Conservation (phyloP, 1,284 basidiomycete genomes). For the Phylloboletellus chloephorus region DNA sequence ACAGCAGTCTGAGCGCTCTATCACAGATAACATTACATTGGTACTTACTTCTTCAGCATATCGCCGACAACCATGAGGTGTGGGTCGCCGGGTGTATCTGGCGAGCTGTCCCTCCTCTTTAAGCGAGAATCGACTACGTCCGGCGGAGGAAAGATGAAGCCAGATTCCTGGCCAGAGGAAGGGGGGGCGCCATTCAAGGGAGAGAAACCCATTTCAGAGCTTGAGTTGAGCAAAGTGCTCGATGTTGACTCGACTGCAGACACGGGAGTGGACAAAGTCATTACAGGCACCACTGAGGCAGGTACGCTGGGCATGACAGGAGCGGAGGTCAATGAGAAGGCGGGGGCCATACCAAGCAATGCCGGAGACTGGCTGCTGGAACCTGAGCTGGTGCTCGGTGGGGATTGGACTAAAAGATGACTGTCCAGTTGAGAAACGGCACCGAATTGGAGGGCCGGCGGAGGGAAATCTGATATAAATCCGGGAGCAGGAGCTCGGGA, state of each 20-base stretch:
- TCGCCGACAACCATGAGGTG: constrained; percentile 32
- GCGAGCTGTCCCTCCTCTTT: constrained; percentile 17
- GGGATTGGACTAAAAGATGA: constrained; percentile 33
- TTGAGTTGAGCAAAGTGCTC: constrained; percentile 16
- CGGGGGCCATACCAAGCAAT: constrained; percentile 29
- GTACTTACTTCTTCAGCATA: constrained; percentile 31
- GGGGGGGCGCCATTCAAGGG: constrained; percentile 13
- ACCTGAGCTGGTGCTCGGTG: constrained; percentile 39
- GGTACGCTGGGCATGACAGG: constrained; percentile 24
- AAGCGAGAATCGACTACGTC: constrained; percentile 21
- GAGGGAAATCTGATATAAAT: constrained; percentile 38
- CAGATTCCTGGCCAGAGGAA: constrained; percentile 16
- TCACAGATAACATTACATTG: not conserved
- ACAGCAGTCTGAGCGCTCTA: constrained; percentile 14
- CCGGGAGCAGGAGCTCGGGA: constrained; percentile 27
- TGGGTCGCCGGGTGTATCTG: constrained; percentile 24
- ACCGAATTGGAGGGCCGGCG: constrained; percentile 26
- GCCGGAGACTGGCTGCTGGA: constrained; percentile 35
- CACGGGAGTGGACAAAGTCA: constrained; percentile 27
- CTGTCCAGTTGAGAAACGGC: constrained; percentile 27
- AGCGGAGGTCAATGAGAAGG: constrained; percentile 33
- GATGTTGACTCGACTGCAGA: constrained; percentile 40
- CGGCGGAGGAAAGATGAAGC: constrained; percentile 24
- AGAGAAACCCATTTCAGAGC: constrained; percentile 25
- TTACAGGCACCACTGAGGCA: constrained; percentile 5